phyloP scores from a whole-genome alignment of 768 basidiomycete genomes.

The Grammothele lineata region DNA sequence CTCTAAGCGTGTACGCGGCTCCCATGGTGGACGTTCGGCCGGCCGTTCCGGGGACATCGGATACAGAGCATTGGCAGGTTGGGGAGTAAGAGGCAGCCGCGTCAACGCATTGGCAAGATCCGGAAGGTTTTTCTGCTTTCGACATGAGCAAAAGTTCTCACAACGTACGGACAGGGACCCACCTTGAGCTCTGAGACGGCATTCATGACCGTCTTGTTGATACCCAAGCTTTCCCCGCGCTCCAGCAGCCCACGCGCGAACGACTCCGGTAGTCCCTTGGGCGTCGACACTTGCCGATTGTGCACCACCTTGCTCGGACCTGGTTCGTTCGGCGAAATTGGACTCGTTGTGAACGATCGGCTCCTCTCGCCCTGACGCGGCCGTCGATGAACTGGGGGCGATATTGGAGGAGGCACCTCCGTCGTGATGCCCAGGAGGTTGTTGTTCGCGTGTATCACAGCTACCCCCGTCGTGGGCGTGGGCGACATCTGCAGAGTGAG shows the following conservation, averaged over 20 bases:
- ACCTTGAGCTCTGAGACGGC: constrained; percentile 78
- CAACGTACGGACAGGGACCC: constrained; percentile 16
- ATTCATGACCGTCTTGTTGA: constrained; percentile 78
- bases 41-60: constrained; percentile 60
- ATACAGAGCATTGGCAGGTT: constrained; percentile 44
- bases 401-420: constrained; percentile 52
- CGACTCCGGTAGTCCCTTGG: constrained; percentile 63
- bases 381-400: constrained; percentile 34
- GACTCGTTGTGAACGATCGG: constrained; percentile 20
- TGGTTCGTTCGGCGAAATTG: constrained; percentile 1
- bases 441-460: constrained; percentile 77
- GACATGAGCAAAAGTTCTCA: constrained; percentile 5
- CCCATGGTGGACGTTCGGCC: constrained; percentile 64
- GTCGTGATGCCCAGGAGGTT: constrained; percentile 69
- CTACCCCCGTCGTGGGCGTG: constrained; percentile 69
- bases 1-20: constrained; percentile 64
- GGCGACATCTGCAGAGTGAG: constrained; percentile 71
- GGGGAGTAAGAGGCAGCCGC: constrained; percentile 45
- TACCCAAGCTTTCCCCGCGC: constrained; percentile 74
- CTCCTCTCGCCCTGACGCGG: constrained; percentile 29
- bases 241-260: constrained; percentile 71
- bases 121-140: constrained; percentile 71
- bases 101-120: constrained; percentile 71
- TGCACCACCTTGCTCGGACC: constrained; percentile 12
- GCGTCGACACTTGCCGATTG: constrained; percentile 24